phyloP scores from a whole-genome alignment of 768 basidiomycete genomes.

The Amanita exitialis region DNA sequence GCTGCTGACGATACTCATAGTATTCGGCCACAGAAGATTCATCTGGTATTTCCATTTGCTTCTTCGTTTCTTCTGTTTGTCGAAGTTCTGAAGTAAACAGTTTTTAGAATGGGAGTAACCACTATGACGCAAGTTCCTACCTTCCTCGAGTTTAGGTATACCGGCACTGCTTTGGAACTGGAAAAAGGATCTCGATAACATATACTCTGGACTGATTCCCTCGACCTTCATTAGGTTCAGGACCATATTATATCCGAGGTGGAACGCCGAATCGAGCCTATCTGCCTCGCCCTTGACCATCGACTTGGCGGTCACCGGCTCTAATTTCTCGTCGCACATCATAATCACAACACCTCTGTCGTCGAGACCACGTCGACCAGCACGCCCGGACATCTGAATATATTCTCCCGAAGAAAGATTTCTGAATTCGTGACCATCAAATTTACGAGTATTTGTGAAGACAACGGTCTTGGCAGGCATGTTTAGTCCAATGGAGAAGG shows the following conservation, averaged over 20 bases:
- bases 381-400: conserved; percentile 99
- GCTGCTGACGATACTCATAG: conserved; percentile 86
- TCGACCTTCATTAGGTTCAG: conserved; percentile 98
- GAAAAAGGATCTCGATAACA: conserved; percentile 96
- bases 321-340: conserved; percentile 99
- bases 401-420: conserved; percentile 94
- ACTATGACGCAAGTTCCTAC: conserved; percentile 31
- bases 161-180: conserved; percentile 94
- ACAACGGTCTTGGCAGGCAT: conserved; percentile 99
- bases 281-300: conserved; percentile 99
- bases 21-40: conserved; percentile 82
- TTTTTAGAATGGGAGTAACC: background rate
- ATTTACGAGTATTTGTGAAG: conserved; percentile 92
- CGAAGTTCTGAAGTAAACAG: conserved; percentile 49
- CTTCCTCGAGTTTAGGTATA: conserved; percentile 78
- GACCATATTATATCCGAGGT: conserved; percentile 98
- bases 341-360: conserved; percentile 99
- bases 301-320: conserved; percentile 80
- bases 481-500: conserved; percentile 95
- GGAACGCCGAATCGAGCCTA: conserved; percentile 94
- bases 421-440: conserved; percentile 91
- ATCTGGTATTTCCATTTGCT: conserved; percentile 65
- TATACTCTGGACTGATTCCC: conserved; percentile 95
- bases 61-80: conserved; percentile 57
- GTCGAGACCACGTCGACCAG: conserved; percentile 92